These are phyloP conservation scores for Candida montana DNA, from an alignment of 805 yeast genomes.

Conservation along the genomic window DNA sequence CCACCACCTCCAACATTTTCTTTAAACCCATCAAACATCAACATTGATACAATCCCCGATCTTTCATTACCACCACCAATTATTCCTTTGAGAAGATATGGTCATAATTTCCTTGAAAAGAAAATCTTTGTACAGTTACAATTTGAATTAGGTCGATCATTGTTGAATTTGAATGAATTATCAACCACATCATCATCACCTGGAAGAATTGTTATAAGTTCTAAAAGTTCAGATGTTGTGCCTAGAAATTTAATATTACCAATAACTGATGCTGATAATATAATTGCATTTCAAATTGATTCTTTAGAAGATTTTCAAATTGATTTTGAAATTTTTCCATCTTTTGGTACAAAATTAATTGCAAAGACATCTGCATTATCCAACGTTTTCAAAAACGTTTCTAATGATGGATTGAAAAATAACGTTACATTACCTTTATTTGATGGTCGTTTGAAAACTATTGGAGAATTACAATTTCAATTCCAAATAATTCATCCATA, in stretches of 20 bases:
- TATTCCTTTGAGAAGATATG: slow-evolving; percentile 87
- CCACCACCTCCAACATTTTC: slow-evolving; percentile 19
- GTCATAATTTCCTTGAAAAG: slow-evolving; percentile 91
- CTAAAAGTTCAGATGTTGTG: slow-evolving; percentile 71
- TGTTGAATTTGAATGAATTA: slow-evolving; percentile 42
- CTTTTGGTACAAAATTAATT: slow-evolving; percentile 87
- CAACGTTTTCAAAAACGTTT: slow-evolving; percentile 35
- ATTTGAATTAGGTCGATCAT: slow-evolving; percentile 46
- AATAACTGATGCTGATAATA: slow-evolving; percentile 46
- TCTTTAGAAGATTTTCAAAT: slow-evolving; percentile 67
- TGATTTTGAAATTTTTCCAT: slow-evolving; percentile 88
- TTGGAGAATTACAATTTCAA: slow-evolving; percentile 74
- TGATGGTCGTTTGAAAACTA: slow-evolving; percentile 72
- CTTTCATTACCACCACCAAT: slow-evolving; percentile 93
- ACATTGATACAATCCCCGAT: slow-evolving; percentile 79
- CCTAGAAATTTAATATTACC: slow-evolving; percentile 86
- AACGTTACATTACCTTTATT: slow-evolving; percentile 60
- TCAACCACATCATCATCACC: slow-evolving; percentile 41
- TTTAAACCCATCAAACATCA: slow-evolving; percentile 27
- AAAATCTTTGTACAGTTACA: slow-evolving; percentile 77
- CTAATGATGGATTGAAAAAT: slow-evolving; percentile 34
- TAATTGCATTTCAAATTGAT: slow-evolving; percentile 80
- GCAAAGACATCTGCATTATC: slow-evolving; percentile 84
- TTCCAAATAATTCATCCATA: slow-evolving; percentile 88
- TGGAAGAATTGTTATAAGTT: slow-evolving; percentile 78